Conservation (phyloP, 768 basidiomycete species). For the Tulasnella sp. region DNA sequence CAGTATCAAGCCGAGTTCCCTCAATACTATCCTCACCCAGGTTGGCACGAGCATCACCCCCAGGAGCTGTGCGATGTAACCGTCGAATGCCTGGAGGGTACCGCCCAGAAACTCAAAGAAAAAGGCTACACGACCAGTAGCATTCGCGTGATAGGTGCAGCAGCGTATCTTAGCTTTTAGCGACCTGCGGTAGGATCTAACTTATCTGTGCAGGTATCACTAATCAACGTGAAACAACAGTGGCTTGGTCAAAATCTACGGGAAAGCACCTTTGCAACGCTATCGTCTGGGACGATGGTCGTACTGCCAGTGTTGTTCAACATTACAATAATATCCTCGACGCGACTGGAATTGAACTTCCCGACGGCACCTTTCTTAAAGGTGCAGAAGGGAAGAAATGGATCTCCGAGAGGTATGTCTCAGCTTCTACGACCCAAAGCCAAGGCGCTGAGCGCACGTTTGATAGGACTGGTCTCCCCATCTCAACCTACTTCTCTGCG, state of each 20-base stretch:
- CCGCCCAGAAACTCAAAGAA: constrained; percentile 57
- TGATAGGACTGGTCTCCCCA: constrained; percentile 75
- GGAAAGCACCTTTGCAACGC: constrained; percentile 82
- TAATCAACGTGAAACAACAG: constrained; percentile 93
- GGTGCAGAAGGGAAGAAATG: constrained; percentile 58
- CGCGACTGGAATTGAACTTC: constrained; percentile 63
- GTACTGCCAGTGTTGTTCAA: constrained; percentile 78
- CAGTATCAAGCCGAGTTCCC: constrained; percentile 89
- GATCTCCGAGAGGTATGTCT: constrained; percentile 54
- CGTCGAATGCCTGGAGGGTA: constrained; percentile 62
- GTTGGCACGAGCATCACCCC: constrained; percentile 95
- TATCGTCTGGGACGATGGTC: constrained; percentile 95
- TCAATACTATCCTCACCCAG: constrained; percentile 85
- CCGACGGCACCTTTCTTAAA: constrained; percentile 53
- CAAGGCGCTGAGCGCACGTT: constrained; percentile 14
- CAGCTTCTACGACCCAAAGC: constrained; percentile 12
- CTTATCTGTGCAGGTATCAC: constrained; percentile 57
- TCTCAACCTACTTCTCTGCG: constrained; percentile 97
- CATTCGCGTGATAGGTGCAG: constrained; percentile 86
- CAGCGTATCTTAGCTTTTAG: too few relatives aligned
- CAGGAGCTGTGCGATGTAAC: constrained; percentile 68
- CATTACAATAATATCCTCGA: constrained; percentile 63
- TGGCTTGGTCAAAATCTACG: constrained; percentile 84
- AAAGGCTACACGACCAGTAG: constrained; percentile 68
- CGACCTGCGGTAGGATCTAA: not conserved